phyloP scores from a whole-genome alignment of 2,329 filamentous ascomycete genomes.

The Fusarium phyllophilum region DNA sequence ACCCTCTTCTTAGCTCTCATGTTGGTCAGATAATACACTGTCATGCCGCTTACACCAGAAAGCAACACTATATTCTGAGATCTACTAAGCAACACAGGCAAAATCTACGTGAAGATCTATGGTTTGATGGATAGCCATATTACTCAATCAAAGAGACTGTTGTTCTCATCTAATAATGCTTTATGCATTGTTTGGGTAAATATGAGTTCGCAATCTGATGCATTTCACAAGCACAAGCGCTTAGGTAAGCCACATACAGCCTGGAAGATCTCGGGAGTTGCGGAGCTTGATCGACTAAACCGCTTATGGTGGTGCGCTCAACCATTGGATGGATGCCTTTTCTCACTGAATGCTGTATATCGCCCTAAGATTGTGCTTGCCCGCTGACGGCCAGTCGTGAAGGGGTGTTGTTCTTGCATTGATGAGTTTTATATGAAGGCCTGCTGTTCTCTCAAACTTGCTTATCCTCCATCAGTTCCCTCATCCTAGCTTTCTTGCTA shows the following conservation, averaged over 20 bases:
- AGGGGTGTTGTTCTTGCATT: not conserved
- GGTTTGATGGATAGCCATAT: not conserved
- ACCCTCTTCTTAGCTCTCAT: not conserved
- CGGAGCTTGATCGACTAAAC: conserved; percentile 32
- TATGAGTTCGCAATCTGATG: not conserved
- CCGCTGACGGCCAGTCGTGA: not conserved
- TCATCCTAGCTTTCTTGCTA: not conserved
- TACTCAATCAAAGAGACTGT: not conserved
- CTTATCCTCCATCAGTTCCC: not conserved
- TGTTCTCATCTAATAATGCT: not conserved
- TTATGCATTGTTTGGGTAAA: not conserved
- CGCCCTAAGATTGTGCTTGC: not conserved
- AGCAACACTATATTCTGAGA: not conserved
- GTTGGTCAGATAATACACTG: not conserved
- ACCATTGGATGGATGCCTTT: conserved; percentile 12
- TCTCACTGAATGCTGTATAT: conserved; percentile 13
- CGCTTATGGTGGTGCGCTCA: conserved; percentile 24
- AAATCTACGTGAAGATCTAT: not conserved
- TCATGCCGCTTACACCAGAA: not conserved
- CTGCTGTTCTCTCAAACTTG: not conserved
- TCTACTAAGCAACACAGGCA: not conserved
- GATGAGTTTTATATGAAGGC: not conserved
- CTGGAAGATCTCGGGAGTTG: conserved; percentile 29
- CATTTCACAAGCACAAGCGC: not conserved
- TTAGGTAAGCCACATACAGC: conserved; percentile 31